Conservation (phyloP, 495 filamentous ascomycete species). For the Endocarpon pusillum region DNA sequence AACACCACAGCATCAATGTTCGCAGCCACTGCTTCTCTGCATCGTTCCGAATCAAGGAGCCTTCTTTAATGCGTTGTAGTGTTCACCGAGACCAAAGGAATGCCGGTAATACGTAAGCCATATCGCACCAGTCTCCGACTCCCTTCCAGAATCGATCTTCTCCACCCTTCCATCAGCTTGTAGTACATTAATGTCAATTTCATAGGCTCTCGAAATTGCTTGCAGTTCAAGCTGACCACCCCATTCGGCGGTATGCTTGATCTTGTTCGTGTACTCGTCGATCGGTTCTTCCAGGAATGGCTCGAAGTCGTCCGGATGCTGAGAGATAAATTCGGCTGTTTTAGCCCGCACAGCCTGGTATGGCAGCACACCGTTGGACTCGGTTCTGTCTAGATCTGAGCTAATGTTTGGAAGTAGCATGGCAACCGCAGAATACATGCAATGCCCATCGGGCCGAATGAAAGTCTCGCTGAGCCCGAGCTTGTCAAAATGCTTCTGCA, state of each 20-base stretch:
- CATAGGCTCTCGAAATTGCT: conserved; percentile 70
- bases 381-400: conserved; percentile 28
- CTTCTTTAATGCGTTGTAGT: conserved; percentile 72
- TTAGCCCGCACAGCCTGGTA: conserved; percentile 31
- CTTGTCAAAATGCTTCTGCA: conserved; percentile 45
- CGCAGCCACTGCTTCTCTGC: background rate
- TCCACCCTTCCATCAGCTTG: conserved; percentile 66
- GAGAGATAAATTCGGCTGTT: conserved; percentile 36
- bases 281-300: conserved; percentile 73
- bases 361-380: conserved; percentile 23
- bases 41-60: background rate
- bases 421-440: conserved; percentile 84
- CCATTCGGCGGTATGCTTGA: conserved; percentile 88
- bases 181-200: conserved; percentile 67
- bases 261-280: conserved; percentile 52
- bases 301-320: conserved; percentile 42
- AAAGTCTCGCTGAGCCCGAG: conserved; percentile 54
- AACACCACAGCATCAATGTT: background rate
- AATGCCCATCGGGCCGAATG: conserved; percentile 84
- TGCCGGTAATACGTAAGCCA: conserved; percentile 96
- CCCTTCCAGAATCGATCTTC: conserved; percentile 42
- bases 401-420: conserved; percentile 47
- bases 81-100: conserved; percentile 82
- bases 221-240: conserved; percentile 81
- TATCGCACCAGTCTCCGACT: conserved; percentile 30